Evolutionary conservation across 352 stramenopile genomes (phyloP).

Genomic region (Globisporangium sylvaticum): DNA sequence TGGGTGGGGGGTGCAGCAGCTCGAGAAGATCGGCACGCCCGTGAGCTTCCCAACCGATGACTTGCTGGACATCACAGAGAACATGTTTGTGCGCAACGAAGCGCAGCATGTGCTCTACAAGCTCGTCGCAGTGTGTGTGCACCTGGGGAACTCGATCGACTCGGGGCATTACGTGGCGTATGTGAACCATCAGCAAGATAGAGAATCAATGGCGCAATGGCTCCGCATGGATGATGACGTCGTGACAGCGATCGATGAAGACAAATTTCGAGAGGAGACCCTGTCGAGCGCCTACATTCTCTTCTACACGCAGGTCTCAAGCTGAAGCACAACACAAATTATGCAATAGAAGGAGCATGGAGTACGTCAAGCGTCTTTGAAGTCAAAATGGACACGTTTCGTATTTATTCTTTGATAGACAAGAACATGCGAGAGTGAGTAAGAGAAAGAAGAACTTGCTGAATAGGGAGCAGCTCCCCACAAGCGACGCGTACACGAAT

Average conservation of each 20-base stretch:
- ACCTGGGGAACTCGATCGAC: constrained; percentile 58
- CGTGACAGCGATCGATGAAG: constrained; percentile 44
- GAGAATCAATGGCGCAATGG: constrained; percentile 28
- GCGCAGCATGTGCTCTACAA: constrained; percentile 40
- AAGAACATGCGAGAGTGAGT: neutral
- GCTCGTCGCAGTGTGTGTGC: constrained; percentile 66
- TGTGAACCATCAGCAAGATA: constrained; percentile 16
- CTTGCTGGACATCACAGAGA: constrained; percentile 54
- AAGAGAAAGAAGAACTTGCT: neutral
- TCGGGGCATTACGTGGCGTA: constrained; percentile 80
- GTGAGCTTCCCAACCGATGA: constrained; percentile 54
- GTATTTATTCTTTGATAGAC: constrained; percentile 2
- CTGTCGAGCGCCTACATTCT: constrained; percentile 64
- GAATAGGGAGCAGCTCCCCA: neutral
- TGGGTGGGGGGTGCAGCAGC: constrained; percentile 13
- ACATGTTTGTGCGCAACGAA: constrained; percentile 60
- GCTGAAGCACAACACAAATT: neutral
- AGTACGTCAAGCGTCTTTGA: too few relatives aligned
- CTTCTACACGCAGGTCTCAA: constrained; percentile 50
- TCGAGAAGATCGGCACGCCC: constrained; percentile 49
- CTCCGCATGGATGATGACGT: constrained; percentile 70
- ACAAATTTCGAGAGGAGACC: constrained; percentile 44
- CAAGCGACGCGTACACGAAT: neutral
- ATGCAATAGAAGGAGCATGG: neutral
- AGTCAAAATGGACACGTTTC: neutral